Percentiles rank a stretch among this genome's conserved stretches.
Evolutionary conservation across 805 yeast species (phyloP).

Genomic region (Yamadazyma kitorensis): DNA sequence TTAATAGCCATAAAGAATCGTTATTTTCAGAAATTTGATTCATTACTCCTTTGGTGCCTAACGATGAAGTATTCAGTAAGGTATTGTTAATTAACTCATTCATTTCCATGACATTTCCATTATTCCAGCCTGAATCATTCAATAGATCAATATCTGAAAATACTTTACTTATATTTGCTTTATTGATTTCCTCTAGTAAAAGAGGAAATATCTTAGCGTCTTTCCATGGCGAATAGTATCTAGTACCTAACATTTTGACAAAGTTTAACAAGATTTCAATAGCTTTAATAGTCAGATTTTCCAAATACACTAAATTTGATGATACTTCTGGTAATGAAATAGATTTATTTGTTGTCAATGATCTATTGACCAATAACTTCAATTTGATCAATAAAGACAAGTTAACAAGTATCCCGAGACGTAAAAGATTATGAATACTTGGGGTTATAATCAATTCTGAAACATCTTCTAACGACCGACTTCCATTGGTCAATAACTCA

Average conservation of each 20-base stretch:
- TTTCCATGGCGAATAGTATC: conserved; percentile 65
- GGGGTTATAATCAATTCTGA: conserved; percentile 36
- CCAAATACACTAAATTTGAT: conserved; percentile 1
- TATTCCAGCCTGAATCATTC: conserved; percentile 6
- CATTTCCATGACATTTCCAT: conserved; percentile 2
- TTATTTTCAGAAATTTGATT: conserved; percentile 3
- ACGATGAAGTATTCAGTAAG: background rate
- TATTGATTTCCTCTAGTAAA: conserved; percentile 34
- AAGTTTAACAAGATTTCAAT: conserved; percentile 14
- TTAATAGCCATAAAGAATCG: conserved; percentile 12
- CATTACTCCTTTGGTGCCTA: background rate
- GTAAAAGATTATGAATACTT: conserved; percentile 31
- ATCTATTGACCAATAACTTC: conserved; percentile 10
- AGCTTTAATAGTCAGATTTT: conserved; percentile 12
- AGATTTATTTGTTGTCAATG: no score
- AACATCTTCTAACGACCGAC: conserved; percentile 13
- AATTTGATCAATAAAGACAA: conserved; percentile 21
- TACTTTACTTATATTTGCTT: conserved; percentile 16
- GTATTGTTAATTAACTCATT: background rate
- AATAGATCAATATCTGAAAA: conserved; percentile 2
- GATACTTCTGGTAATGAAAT: conserved; percentile 1
- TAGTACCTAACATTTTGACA: conserved; percentile 39
- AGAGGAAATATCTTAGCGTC: conserved; percentile 53
- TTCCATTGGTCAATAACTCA: conserved; percentile 7
- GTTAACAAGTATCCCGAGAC: conserved; percentile 30